Percentiles rank a stretch among this genome's conserved stretches.
Conservation (phyloP, 2,329 filamentous ascomycete genomes). For the Ceratocystis cubensis region DNA sequence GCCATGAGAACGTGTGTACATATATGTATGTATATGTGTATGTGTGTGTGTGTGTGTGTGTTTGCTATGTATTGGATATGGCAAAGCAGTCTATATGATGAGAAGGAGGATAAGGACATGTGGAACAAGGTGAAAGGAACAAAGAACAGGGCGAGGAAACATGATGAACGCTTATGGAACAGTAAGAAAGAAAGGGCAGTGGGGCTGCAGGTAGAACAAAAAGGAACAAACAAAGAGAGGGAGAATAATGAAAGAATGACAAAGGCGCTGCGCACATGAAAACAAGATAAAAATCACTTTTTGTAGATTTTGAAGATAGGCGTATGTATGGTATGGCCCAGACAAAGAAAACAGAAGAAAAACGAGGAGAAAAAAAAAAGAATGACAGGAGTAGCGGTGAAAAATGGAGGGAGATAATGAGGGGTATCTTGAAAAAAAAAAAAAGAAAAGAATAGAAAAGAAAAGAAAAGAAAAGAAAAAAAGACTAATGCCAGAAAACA, state of each 20-base stretch:
- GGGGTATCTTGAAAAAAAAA: constrained; percentile 11
- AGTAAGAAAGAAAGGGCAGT: too few species aligned
- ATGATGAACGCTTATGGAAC: background rate
- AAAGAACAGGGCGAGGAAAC: background rate
- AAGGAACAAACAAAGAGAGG: background rate
- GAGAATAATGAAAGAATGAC: background rate
- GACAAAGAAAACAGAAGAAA: too few species aligned
- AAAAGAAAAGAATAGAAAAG: constrained; percentile 19
- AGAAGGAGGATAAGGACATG: background rate
- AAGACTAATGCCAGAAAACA: constrained; percentile 12
- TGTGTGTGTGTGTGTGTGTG: background rate
- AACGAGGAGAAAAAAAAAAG: background rate
- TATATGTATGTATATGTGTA: background rate
- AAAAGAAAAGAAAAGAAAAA: constrained; percentile 8
- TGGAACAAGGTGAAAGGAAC: background rate
- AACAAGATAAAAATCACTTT: too few species aligned
- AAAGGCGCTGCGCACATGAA: background rate
- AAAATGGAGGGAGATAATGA: constrained; percentile 14
- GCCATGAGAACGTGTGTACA: background rate
- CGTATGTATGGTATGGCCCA: too few species aligned
- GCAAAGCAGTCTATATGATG: background rate
- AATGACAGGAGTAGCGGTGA: constrained; percentile 10
- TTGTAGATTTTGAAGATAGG: too few species aligned
- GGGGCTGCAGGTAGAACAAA: too few species aligned
- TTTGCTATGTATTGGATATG: background rate